Percentiles rank a stretch among this genome's conserved stretches.
Conservation (phyloP, 2,329 filamentous ascomycete genomes). For the Monosporascus ibericus region DNA sequence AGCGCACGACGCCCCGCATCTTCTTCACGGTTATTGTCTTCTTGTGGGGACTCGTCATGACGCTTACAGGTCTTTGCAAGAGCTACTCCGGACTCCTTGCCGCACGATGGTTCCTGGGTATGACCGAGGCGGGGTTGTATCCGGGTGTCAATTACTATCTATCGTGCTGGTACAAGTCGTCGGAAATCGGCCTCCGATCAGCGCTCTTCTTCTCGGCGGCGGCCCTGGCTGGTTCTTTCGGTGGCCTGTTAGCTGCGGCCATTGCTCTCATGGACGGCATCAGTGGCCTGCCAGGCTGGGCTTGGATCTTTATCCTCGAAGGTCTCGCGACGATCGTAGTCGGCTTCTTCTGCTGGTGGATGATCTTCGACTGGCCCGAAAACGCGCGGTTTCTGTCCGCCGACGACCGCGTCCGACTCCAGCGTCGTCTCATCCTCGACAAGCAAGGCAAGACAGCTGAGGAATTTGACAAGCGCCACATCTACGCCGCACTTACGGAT, state of each 20-base stretch:
- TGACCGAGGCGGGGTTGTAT: constrained; percentile 70
- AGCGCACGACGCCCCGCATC: constrained; percentile 65
- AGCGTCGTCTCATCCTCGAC: constrained; percentile 64
- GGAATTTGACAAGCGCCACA: constrained; percentile 64
- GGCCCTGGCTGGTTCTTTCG: constrained; percentile 72
- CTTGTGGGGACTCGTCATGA: constrained; percentile 63
- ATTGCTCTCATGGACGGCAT: constrained; percentile 66
- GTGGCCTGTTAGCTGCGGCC: constrained; percentile 65
- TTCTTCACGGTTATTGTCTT: constrained; percentile 82
- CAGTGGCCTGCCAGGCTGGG: constrained; percentile 50
- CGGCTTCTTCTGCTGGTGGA: constrained; percentile 65
- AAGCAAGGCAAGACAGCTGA: constrained; percentile 72
- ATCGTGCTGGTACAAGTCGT: constrained; percentile 76
- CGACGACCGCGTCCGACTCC: constrained; percentile 63
- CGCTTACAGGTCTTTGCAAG: constrained; percentile 60
- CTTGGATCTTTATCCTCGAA: constrained; percentile 64
- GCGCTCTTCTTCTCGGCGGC: constrained; percentile 82
- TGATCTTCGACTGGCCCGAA: constrained; percentile 78
- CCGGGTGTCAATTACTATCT: constrained; percentile 76
- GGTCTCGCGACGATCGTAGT: constrained; percentile 65
- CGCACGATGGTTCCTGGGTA: constrained; percentile 64
- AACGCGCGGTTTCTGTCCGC: constrained; percentile 66
- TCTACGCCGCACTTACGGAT: constrained; percentile 67
- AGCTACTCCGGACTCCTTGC: constrained; percentile 61
- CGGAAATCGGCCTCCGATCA: constrained; percentile 73